Conservation (phyloP, 495 filamentous ascomycete genomes). For the Hypoxylon fragiforme region DNA sequence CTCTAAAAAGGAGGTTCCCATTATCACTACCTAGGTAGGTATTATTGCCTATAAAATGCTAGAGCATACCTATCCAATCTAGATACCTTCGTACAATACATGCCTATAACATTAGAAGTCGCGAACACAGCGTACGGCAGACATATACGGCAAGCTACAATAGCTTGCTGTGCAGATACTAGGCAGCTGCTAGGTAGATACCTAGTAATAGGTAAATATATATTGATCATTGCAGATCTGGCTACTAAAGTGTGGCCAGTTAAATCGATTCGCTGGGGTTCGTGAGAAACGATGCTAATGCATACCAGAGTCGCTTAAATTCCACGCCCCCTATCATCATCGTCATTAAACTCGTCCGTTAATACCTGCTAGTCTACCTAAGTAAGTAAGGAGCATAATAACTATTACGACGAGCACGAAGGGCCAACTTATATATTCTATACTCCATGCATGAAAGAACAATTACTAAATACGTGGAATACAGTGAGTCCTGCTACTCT, state of each 20-base stretch:
- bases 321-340: background rate
- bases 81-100: no score
- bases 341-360: slow-evolving; percentile 20
- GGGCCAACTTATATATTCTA: no score
- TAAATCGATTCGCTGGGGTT: slow-evolving; percentile 13
- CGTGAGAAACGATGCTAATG: slow-evolving; percentile 29
- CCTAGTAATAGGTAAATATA: background rate
- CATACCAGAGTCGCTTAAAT: slow-evolving; percentile 21
- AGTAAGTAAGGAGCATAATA: no score
- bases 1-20: background rate
- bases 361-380: background rate
- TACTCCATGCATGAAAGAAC: no score
- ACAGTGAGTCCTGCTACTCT: slow-evolving; percentile 8
- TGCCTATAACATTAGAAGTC: no score
- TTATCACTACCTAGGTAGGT: no score
- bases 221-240: slow-evolving; percentile 32
- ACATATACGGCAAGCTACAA: slow-evolving; percentile 19
- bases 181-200: no score
- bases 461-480: background rate
- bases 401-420: no score
- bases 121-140: slow-evolving; percentile 10
- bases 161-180: background rate
- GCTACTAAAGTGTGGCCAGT: slow-evolving; percentile 19
- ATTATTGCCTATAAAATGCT: no score
- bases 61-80: background rate